Base-by-base conservation (phyloP, 23 red algal species). In the Gracilaria vermiculophylla region DNA sequence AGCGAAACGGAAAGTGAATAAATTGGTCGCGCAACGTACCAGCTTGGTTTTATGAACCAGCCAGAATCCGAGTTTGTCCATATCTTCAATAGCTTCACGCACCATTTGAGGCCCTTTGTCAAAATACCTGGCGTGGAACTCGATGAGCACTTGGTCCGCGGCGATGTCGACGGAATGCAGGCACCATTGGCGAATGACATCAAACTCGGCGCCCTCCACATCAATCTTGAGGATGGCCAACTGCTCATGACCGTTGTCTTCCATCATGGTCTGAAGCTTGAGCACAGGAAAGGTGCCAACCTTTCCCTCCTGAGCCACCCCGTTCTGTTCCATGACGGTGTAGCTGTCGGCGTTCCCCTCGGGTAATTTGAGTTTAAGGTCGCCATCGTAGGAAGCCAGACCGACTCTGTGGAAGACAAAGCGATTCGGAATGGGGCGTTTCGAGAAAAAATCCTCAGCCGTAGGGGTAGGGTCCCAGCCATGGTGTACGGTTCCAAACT, bases 131-230 rank as follows among this genome's bases (percentile, higher is more conserved):
- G 54, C 78, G 35, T 93, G 90, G 40, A 85, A 85, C 81, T 93
- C 90, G 53, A 93, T 78, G 41, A 93, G 73, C 67, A 93, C 35
- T 52, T 93, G 90, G n/a, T 93, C 79, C 13, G 90, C 80, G 15
- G 80, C 28, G 35, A 77, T 32, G n/a, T 53, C 37, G 36, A 65
- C 70, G 9, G 16, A 53, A 2, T 51, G 9, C 21, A 50, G 23
- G 0, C 20, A 45, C 90, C 90, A 93, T 13, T 32, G 21, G 21
- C 53, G 39, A 32, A 93, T 37, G 37, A 93, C 90, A 16, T 77
- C 90, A 45, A 84, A 84, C 90, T 93, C 90, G 16, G 65, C 90
- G 40, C 90, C 90, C 37, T 93, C 90, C 4, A 93, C 73, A 41
- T 93, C 90, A 40, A 93, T 77, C 80, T 93, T 93, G 16, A 93